phyloP scores from a whole-genome alignment of 352 stramenopile genomes.

The Pythium insidiosum region DNA sequence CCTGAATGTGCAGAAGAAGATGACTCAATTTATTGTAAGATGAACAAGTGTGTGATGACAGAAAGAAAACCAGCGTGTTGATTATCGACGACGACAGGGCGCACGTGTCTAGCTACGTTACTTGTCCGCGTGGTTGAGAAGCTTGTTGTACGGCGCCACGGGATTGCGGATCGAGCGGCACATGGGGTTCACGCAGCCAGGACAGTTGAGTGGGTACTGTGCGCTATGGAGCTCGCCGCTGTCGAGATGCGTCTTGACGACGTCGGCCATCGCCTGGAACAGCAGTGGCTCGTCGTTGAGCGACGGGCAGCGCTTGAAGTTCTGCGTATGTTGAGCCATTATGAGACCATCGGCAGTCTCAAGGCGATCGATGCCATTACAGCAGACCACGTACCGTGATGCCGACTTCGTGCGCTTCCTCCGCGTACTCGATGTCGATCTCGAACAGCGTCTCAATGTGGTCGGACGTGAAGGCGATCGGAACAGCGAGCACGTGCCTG shows the following conservation, averaged over 20 bases:
- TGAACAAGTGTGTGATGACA: too few species aligned
- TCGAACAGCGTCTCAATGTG: conserved; percentile 99
- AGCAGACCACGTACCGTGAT: conserved; percentile 59
- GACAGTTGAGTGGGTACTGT: conserved; percentile 82
- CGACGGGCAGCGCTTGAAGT: conserved; percentile 94
- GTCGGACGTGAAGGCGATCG: conserved; percentile 98
- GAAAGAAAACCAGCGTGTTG: too few species aligned
- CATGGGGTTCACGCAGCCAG: conserved; percentile 71
- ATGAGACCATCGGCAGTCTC: too few species aligned
- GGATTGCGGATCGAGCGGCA: conserved; percentile 83
- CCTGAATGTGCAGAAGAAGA: too few species aligned
- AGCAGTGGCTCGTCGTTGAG: conserved; percentile 94
- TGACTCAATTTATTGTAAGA: too few species aligned
- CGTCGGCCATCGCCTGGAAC: conserved; percentile 95
- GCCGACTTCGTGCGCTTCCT: conserved; percentile 92
- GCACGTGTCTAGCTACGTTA: too few species aligned
- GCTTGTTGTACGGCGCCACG: conserved; percentile 62
- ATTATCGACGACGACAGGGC: too few species aligned
- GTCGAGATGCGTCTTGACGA: conserved; percentile 93
- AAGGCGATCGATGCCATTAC: neutral
- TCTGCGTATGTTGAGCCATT: too few species aligned
- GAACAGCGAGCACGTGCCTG: conserved; percentile 94
- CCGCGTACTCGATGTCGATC: conserved; percentile 99
- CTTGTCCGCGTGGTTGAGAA: too few species aligned
- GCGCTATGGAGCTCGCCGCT: conserved; percentile 58